Evolutionary conservation across 2,329 filamentous ascomycete genomes (phyloP), one percentile per base, ranked within the genome.

Genomic region (Alternaria conjuncta): DNA sequence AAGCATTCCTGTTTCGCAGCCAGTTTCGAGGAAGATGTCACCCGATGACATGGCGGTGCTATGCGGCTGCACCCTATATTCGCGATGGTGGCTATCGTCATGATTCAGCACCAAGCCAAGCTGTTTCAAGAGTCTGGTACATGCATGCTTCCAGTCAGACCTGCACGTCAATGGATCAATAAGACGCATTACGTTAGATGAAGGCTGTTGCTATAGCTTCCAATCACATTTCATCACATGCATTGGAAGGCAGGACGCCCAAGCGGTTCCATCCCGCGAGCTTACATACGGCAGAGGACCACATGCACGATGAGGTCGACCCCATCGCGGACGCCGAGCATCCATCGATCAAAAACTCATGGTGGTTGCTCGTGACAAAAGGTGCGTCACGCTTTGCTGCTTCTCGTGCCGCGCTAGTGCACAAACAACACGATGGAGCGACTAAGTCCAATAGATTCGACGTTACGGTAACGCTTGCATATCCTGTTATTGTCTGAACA

Each of bases 221-320:
- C 44, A 55, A 46, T 44, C 43, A 45, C 44, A 46, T 5, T 21
- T 49, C 41, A 63, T 55, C 50, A 61, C 61, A 55, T 55, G 44
- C 20, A 23, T 36, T 54, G 60, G 50, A 60, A 36, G 44, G 23
- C 18, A 54, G 44, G 50, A 60, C 54, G 61, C 61, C 67, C 68
- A 71, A 70, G 64, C 67, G 68, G 67, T 56, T 67, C 64, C 65
- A 72, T 71, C 62, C 68, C 64, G 67, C 68, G 63, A 67, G 57
- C 62, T 61, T 66, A 47, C 56, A 20, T 55, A 36, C 25, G 44
- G 28, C 46, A 55, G 61, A 49, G 30, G 51, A 32, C 26, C 30
- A 30, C 41, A 61, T 32, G 51, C 58, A 50, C 44, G 44, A 61
- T 61, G 58, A 61, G 53, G 53, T 56, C 57, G 45, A 44, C 49